Base-by-base conservation (phyloP, 176 grass and related monocot species). In the Cocos nucifera region DNA sequence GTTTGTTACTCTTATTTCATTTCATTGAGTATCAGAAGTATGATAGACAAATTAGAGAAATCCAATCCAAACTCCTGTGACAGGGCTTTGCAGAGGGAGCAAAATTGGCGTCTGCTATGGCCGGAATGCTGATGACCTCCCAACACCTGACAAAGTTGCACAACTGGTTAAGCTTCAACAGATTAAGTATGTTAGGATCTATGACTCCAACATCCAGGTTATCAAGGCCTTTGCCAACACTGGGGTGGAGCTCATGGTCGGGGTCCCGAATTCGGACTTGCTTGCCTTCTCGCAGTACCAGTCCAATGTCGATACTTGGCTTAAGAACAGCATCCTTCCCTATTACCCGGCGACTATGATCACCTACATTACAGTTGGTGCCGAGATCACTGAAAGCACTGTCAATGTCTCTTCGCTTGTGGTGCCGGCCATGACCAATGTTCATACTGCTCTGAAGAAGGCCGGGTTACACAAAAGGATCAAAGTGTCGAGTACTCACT, bases 271-370 rank as follows among this genome's bases (percentile, higher is more conserved):
- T 67, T 82, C 93, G 28, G 93, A 98, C 79, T 78, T 98, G 61
- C 93, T 98, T 55, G 66, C 93, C 54, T 92, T 98, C 49, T 64
- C 87, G 15, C 93, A 98, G 76, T 98, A 88, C 87, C 93, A 98
- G 69, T 92, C 87, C 64, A 98, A 92, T 48, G 93, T 98, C 0
- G 87, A 98, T 54, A 89, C 87, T 12, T 98, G 93, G 93, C 81
- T 98, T 52, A 98, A 89, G 73, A 98, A 92, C 73, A 88, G 87
- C 75, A 81, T 98, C 67, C 72, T 98, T 50, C 83, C 87, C 0
- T 98, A 92, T 69, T 98, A 98, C 73, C 87, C 93, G 6, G 80
- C 87, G 28, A 88, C 93, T 25, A 61, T 39, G 62, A 89, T 98
- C 71, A 89, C 84, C 44, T 77, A 86, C 67, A 98, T 98, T 69